Conservation (phyloP, 2,329 filamentous ascomycete species). For the Trichoderma guizhouense region DNA sequence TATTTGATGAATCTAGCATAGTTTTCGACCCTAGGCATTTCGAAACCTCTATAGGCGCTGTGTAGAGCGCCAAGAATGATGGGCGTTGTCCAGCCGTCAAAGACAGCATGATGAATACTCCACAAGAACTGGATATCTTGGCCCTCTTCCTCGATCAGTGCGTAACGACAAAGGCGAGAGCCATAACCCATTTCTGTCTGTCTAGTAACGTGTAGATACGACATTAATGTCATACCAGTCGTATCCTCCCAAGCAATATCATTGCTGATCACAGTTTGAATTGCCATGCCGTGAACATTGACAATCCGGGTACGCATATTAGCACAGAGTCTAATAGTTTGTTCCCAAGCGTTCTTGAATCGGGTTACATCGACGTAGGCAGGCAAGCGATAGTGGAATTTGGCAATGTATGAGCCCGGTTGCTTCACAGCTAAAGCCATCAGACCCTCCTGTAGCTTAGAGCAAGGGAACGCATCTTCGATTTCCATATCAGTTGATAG, state of each 20-base stretch:
- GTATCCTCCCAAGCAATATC: conserved; percentile 14
- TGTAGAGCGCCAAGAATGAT: background rate
- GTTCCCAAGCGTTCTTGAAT: conserved; percentile 24
- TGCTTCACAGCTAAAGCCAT: conserved; percentile 32
- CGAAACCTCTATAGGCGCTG: background rate
- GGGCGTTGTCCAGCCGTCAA: conserved; percentile 24
- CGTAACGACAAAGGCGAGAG: conserved; percentile 16
- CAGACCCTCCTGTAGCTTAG: conserved; percentile 22
- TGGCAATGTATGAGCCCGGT: conserved; percentile 35
- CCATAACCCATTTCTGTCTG: conserved; percentile 11
- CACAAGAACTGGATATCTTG: conserved; percentile 9
- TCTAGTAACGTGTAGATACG: background rate
- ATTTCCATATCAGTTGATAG: background rate
- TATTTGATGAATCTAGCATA: conserved; percentile 17
- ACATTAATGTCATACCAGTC: background rate
- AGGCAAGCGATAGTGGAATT: conserved; percentile 25
- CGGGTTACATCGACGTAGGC: conserved; percentile 22
- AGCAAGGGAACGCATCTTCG: conserved; percentile 23
- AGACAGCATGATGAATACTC: conserved; percentile 22
- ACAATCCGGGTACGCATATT: conserved; percentile 25
- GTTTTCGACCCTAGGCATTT: background rate
- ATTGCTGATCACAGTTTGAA: conserved; percentile 20
- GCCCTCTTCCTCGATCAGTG: background rate
- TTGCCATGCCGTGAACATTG: conserved; percentile 8
- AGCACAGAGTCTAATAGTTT: conserved; percentile 18